phyloP scores from a whole-genome alignment of 345 rosid species.

The Eutrema heterophyllum region DNA sequence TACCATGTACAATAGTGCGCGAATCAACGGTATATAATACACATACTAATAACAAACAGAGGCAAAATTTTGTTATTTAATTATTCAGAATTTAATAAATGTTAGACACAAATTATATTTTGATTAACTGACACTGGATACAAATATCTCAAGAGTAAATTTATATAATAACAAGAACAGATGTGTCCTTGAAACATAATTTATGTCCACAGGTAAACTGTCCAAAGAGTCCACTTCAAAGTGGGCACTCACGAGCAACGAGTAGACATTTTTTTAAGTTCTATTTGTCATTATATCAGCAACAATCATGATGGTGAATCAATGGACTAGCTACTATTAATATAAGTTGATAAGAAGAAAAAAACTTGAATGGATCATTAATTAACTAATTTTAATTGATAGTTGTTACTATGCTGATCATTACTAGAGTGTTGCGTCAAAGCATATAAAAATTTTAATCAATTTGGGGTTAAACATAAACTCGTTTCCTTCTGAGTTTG shows the following conservation, averaged over 20 bases:
- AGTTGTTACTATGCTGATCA: neutral
- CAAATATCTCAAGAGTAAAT: too few relatives aligned
- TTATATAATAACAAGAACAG: slow-evolving; percentile 2
- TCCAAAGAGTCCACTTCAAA: slow-evolving; percentile 21
- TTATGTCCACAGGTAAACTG: slow-evolving; percentile 5
- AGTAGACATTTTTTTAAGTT: slow-evolving; percentile 1
- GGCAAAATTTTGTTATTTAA: too few relatives aligned
- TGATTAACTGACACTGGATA: too few relatives aligned
- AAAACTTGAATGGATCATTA: neutral
- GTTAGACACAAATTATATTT: too few relatives aligned
- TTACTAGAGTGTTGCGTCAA: neutral
- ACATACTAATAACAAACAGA: too few relatives aligned
- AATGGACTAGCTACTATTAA: slow-evolving; percentile 2
- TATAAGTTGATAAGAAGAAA: neutral
- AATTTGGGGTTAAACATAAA: too few relatives aligned
- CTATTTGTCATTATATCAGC: slow-evolving; percentile 8
- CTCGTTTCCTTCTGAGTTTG: too few relatives aligned
- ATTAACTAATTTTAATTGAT: neutral
- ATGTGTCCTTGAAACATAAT: slow-evolving; percentile 13
- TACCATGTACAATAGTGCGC: too few relatives aligned
- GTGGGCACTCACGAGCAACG: slow-evolving; percentile 25
- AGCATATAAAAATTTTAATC: too few relatives aligned
- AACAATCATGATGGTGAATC: slow-evolving; percentile 16
- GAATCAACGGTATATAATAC: too few relatives aligned
- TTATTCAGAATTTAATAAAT: too few relatives aligned